These are phyloP conservation scores for Hymenoscyphus linearis DNA, from an alignment of 2,329 filamentous ascomycete species.

Conservation along the genomic window DNA sequence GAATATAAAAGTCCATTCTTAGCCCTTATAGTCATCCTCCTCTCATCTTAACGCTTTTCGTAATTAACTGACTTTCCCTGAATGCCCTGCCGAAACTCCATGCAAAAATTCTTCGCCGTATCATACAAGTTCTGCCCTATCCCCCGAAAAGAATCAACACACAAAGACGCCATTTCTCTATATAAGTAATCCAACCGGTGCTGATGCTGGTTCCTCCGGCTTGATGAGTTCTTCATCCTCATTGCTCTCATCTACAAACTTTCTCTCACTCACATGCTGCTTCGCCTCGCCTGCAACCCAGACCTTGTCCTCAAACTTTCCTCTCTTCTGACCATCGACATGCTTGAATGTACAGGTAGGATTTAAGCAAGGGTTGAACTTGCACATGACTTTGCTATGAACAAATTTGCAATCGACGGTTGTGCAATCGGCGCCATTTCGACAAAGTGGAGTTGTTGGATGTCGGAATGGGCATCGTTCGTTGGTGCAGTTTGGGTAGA, in stretches of 20 bases:
- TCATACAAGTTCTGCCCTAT: constrained; percentile 19
- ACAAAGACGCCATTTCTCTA: constrained; percentile 13
- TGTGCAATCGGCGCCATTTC: constrained; percentile 85
- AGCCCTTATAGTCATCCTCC: neutral
- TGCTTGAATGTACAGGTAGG: constrained; percentile 85
- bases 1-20: constrained; percentile 25
- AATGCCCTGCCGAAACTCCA: constrained; percentile 16
- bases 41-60: constrained; percentile 2
- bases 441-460: constrained; percentile 78
- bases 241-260: constrained; percentile 67
- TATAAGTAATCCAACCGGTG: constrained; percentile 21
- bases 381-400: constrained; percentile 79
- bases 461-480: constrained; percentile 84
- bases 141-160: neutral
- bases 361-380: constrained; percentile 87
- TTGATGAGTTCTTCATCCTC: constrained; percentile 48
- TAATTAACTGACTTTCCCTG: neutral
- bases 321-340: constrained; percentile 79
- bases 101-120: constrained; percentile 6
- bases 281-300: constrained; percentile 64
- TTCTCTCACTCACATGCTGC: constrained; percentile 79
- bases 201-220: constrained; percentile 20
- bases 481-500: constrained; percentile 89
- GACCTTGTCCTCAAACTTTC: constrained; percentile 80
- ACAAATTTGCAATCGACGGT: constrained; percentile 82